These are phyloP conservation scores for Neopestalotiopsis sp. DNA, from an alignment of 2,329 filamentous ascomycete genomes.

Conservation along the genomic window DNA sequence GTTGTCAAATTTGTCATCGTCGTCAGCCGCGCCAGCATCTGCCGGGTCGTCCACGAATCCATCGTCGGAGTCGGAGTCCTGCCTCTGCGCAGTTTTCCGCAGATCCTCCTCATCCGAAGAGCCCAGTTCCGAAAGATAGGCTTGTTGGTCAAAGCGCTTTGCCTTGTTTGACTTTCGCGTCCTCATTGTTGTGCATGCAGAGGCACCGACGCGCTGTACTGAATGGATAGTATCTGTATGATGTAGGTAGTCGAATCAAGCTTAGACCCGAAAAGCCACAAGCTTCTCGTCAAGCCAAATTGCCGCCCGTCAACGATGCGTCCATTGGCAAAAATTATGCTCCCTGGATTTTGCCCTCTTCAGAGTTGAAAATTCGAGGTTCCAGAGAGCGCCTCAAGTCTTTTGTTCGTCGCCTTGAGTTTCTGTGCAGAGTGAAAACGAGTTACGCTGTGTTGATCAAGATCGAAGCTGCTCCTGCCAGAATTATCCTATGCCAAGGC, in stretches of 20 bases:
- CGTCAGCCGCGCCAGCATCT: slow-evolving; percentile 12
- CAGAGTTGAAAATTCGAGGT: neutral
- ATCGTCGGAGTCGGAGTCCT: slow-evolving; percentile 30
- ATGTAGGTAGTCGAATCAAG: neutral
- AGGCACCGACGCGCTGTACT: too few species aligned
- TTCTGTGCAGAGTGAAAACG: neutral
- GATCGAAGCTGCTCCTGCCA: neutral
- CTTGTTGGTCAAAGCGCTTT: slow-evolving; percentile 32
- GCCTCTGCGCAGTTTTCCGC: slow-evolving; percentile 5
- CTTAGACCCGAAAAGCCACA: neutral
- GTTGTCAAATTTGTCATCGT: slow-evolving; percentile 13
- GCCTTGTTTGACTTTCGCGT: slow-evolving; percentile 36
- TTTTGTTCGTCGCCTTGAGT: neutral
- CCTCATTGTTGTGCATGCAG: slow-evolving; percentile 28
- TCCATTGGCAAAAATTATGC: neutral
- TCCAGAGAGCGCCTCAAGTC: neutral
- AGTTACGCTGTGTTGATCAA: neutral
- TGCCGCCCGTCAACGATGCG: neutral
- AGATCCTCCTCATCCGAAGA: slow-evolving; percentile 33
- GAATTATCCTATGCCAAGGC: neutral
- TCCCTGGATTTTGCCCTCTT: neutral
- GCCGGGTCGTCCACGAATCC: slow-evolving; percentile 29
- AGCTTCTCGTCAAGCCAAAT: slow-evolving; percentile 16
- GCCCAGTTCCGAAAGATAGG: slow-evolving; percentile 25
- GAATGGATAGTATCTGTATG: slow-evolving; percentile 2